Conservation (phyloP, 2,329 filamentous ascomycete species). For the Talaromyces pinophilus region DNA sequence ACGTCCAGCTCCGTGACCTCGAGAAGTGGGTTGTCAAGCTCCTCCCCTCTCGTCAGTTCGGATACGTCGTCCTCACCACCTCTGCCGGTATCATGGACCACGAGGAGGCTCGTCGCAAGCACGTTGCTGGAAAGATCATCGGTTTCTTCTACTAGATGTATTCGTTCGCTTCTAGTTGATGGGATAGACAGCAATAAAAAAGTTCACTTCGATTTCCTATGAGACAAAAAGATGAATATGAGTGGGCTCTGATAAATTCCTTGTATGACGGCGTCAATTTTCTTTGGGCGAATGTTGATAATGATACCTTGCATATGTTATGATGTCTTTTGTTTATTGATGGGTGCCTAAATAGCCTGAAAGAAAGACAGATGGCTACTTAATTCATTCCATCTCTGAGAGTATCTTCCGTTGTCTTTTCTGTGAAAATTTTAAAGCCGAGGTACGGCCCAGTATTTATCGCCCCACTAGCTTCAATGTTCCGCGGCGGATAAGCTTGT, state of each 20-base stretch:
- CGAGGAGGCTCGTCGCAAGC: constrained; percentile 98
- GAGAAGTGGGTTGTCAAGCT: constrained; percentile 99
- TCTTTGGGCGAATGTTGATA: constrained; percentile 29
- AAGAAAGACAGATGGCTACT: constrained; percentile 22
- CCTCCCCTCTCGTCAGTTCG: constrained; percentile 98
- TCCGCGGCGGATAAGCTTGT: not conserved
- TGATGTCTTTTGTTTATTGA: constrained; percentile 17
- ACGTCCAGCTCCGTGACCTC: constrained; percentile 94
- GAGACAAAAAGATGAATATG: constrained; percentile 23
- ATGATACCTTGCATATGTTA: constrained; percentile 28
- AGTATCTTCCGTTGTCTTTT: too few relatives aligned
- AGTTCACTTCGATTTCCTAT: constrained; percentile 32
- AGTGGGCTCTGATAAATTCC: constrained; percentile 26
- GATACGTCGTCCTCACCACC: constrained; percentile 98
- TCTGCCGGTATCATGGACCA: constrained; percentile 99
- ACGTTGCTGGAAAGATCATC: constrained; percentile 98
- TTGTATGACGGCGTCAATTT: constrained; percentile 25
- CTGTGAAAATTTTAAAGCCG: not conserved
- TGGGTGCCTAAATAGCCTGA: constrained; percentile 32
- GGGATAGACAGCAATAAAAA: constrained; percentile 26
- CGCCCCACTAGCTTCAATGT: not conserved
- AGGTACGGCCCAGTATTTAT: constrained; percentile 1
- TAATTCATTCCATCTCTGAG: not conserved
- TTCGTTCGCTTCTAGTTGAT: not conserved
- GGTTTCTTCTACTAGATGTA: constrained; percentile 92